phyloP scores from a whole-genome alignment of 2,329 filamentous ascomycete genomes.

The Penicillium digitatum region DNA sequence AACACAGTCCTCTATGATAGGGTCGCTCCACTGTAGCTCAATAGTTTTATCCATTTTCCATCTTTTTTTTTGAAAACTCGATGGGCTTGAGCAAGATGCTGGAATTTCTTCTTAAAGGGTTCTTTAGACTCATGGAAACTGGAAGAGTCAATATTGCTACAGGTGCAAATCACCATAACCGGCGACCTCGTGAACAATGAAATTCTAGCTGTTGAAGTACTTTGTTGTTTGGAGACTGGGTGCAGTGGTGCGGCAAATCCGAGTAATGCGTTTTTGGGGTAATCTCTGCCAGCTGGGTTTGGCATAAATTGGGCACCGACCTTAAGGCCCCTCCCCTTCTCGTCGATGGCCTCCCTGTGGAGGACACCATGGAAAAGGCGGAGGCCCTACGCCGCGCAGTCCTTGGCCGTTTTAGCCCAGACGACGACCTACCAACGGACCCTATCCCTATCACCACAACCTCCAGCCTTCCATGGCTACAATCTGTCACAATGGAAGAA shows the following conservation, averaged over 20 bases:
- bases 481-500: too few species aligned
- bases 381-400: too few species aligned
- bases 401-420: too few species aligned
- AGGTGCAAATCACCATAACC: conserved; percentile 66
- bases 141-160: conserved; percentile 77
- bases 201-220: conserved; percentile 62
- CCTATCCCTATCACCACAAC: too few species aligned
- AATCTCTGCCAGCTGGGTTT: conserved; percentile 57
- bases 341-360: too few species aligned
- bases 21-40: conserved; percentile 69
- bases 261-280: conserved; percentile 83
- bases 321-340: too few species aligned
- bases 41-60: too few species aligned
- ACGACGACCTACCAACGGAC: too few species aligned
- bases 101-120: conserved; percentile 71
- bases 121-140: conserved; percentile 82
- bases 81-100: conserved; percentile 77
- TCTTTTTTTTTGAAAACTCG: conserved; percentile 87
- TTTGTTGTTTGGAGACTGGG: conserved; percentile 54
- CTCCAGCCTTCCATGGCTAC: too few species aligned
- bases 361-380: too few species aligned
- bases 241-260: conserved; percentile 77
- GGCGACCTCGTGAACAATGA: conserved; percentile 64
- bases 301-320: too few species aligned
- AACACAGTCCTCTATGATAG: conserved; percentile 83